phyloP scores from a whole-genome alignment of 139 green algal genomes.

The Mychonastes homosphaera region DNA sequence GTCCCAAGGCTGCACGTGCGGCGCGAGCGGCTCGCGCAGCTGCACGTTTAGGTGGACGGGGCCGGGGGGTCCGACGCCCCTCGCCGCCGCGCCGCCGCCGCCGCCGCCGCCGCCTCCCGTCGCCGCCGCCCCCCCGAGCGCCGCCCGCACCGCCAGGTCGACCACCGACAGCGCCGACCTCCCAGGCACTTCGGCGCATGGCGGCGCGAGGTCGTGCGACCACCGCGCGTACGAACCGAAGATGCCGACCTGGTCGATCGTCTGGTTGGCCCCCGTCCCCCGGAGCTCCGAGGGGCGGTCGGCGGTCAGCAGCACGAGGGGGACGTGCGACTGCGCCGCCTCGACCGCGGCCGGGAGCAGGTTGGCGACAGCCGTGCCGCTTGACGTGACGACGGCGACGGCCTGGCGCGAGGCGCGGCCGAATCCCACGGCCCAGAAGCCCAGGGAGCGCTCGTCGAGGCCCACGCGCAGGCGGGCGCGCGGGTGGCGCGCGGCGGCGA shows the following conservation, averaged over 20 bases:
- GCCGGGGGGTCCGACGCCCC: conserved; percentile 30
- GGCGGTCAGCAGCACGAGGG: conserved; percentile 86
- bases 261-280: conserved; percentile 90
- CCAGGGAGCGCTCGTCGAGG: conserved; percentile 95
- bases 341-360: conserved; percentile 93
- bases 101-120: conserved; percentile 1
- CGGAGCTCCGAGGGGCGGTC: conserved; percentile 86
- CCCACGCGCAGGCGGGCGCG: conserved; percentile 60
- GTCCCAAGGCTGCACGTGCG: conserved; percentile 27
- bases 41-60: conserved; percentile 95
- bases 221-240: conserved; percentile 83
- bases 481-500: conserved; percentile 71
- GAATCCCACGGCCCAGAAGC: conserved; percentile 88
- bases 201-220: conserved; percentile 62
- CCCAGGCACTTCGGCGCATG: conserved; percentile 34
- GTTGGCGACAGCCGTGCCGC: conserved; percentile 94
- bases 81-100: too few relatives aligned
- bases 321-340: conserved; percentile 58
- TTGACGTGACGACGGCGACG: conserved; percentile 50
- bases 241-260: conserved; percentile 91
- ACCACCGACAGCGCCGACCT: conserved; percentile 55
- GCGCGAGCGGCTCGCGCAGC: conserved; percentile 89
- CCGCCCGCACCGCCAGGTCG: conserved; percentile 43
- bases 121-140: neutral
- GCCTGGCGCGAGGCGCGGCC: conserved; percentile 30